Conservation (phyloP, 75 land plant species). For the Adiantum capillusveneris region DNA sequence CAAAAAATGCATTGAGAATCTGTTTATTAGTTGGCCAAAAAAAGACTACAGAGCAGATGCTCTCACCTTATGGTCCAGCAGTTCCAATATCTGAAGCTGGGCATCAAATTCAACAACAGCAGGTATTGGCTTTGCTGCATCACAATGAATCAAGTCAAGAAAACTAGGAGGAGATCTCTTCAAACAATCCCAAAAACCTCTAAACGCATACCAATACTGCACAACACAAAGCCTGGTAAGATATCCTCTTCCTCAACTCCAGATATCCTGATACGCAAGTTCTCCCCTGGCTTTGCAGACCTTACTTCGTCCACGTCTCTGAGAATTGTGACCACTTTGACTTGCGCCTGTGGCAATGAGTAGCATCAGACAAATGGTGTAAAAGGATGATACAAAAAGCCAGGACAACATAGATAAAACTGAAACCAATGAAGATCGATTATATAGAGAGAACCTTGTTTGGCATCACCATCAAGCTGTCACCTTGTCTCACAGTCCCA, state of each 20-base stretch:
- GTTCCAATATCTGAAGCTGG: slow-evolving; percentile 88
- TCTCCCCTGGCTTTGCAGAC: slow-evolving; percentile 89
- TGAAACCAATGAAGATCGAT: slow-evolving; percentile 4
- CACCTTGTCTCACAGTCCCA: slow-evolving; percentile 79
- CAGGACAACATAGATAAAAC: no score
- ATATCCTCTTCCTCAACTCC: slow-evolving; percentile 97
- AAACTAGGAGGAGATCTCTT: not conserved
- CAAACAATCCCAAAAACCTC: no score
- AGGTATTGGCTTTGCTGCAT: slow-evolving; percentile 67
- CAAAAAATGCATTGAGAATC: not conserved
- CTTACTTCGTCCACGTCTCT: slow-evolving; percentile 67
- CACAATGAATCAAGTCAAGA: not conserved
- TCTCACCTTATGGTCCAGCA: slow-evolving; percentile 53
- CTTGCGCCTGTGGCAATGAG: slow-evolving; percentile 48
- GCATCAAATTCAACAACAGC: slow-evolving; percentile 81
- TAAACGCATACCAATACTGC: slow-evolving; percentile 55
- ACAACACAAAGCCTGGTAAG: slow-evolving; percentile 79
- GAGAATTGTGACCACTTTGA: slow-evolving; percentile 71
- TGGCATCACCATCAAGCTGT: slow-evolving; percentile 79
- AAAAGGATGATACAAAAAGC: no score
- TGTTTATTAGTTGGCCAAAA: no score
- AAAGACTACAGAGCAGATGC: no score
- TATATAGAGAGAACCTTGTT: slow-evolving; percentile 94
- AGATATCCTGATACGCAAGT: slow-evolving; percentile 66
- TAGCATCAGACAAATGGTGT: no score